These are phyloP conservation scores for Achaetomiella virescens DNA, from an alignment of 495 filamentous ascomycete species.

Conservation along the genomic window DNA sequence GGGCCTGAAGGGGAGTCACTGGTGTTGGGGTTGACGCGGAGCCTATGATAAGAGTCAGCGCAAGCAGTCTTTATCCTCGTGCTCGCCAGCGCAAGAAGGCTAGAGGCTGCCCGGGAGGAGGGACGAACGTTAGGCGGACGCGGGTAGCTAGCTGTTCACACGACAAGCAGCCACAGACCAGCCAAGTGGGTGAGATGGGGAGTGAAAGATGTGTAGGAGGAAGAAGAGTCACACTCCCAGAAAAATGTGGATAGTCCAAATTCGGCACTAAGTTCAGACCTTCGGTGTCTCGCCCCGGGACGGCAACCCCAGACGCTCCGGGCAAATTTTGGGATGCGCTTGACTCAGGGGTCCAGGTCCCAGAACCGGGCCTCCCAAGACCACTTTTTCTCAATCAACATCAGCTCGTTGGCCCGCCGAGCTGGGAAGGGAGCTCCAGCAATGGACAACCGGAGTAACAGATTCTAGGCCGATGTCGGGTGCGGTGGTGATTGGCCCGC, in stretches of 20 bases:
- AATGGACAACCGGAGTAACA: conserved; percentile 11
- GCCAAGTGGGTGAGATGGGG: conserved; percentile 18
- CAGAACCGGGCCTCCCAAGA: conserved; percentile 3
- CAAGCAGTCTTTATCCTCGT: conserved; percentile 22
- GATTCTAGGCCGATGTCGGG: conserved; percentile 7
- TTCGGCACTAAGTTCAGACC: conserved; percentile 26
- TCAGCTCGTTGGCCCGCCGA: conserved; percentile 14
- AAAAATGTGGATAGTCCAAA: conserved; percentile 30
- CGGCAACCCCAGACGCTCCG: conserved; percentile 3
- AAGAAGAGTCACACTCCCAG: conserved; percentile 30
- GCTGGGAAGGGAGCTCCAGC: conserved; percentile 14
- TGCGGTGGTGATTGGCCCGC: conserved; percentile 6
- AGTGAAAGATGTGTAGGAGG: conserved; percentile 16
- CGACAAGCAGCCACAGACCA: conserved; percentile 15
- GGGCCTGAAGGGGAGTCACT: neutral
- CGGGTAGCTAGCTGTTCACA: conserved; percentile 10
- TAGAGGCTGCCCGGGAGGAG: neutral
- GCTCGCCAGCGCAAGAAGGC: conserved; percentile 2
- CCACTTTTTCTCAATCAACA: conserved; percentile 8
- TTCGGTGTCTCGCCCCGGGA: conserved; percentile 12
- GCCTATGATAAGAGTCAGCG: conserved; percentile 21
- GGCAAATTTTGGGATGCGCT: conserved; percentile 13
- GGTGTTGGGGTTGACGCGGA: conserved; percentile 19
- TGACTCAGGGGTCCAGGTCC: conserved; percentile 18
- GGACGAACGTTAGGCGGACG: neutral